Evolutionary conservation across 2,329 filamentous ascomycete genomes (phyloP), one percentile per base, ranked within the genome.

Genomic region (Proliferodiscus dingleyae): DNA sequence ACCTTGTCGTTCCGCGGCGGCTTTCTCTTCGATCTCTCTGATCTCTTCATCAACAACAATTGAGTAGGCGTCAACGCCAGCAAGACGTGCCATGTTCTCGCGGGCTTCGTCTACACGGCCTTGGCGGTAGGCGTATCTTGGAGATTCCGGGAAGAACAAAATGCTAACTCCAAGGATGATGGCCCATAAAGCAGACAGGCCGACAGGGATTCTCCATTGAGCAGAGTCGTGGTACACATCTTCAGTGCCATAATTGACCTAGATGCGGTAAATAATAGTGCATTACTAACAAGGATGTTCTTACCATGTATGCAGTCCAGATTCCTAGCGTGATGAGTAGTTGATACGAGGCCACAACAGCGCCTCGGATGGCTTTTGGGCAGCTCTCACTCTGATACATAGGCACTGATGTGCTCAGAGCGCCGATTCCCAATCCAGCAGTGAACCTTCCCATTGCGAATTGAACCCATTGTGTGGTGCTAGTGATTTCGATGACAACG

Each of bases 371-470:
- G 47, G 79, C 74, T 49, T 79, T 73, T 0, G 83, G 83, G 2
- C 78, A 77, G 45, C 74, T 80, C 64, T 87, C 83, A 13, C 74
- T 77, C 61, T 85, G 80, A 56, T 86, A 86, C 77, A 87, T 81
- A 38, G 80, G 80, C 1, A 82, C 79, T 21, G 79, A 68, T 33
- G 83, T 81, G 5, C 77, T 82, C 0, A 85, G 68, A 16, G 76
- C 72, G 22, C 83, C 83, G 37, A 87, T 78, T 16, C 81, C 81
- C 2, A 84, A 61, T 54, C 83, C 82, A 19, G 80, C 82, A n/a
- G 84, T 72, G 53, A 81, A 73, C 36, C 83, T 72, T 38, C 82
- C 83, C 15, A 82, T 63, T 22, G 80, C 80, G 47, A 85, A 74
- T 56, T 85, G 82, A 47, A 75, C 77, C 82, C 82, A 86, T 34